These are phyloP conservation scores for Trichoderma harzianum DNA, from an alignment of 2,329 filamentous ascomycete genomes.

Conservation along the genomic window DNA sequence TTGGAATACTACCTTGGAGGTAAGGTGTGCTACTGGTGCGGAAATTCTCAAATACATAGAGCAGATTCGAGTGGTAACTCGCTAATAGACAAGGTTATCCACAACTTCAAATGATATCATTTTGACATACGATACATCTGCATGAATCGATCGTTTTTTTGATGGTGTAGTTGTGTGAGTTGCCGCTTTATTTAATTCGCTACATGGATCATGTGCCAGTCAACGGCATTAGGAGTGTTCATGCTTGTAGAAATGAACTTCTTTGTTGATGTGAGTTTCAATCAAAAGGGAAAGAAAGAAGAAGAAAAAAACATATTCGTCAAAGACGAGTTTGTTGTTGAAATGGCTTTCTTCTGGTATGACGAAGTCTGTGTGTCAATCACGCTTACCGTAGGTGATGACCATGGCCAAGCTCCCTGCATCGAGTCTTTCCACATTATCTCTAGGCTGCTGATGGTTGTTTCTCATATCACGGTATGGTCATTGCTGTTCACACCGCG, in stretches of 20 bases:
- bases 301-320: neutral
- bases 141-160: neutral
- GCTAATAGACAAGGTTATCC: no score
- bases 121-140: neutral
- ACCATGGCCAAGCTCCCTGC: neutral
- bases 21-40: neutral
- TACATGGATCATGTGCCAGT: neutral
- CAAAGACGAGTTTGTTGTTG: neutral
- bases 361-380: neutral
- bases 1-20: neutral
- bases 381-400: neutral
- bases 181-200: neutral
- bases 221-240: neutral
- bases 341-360: neutral
- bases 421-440: neutral
- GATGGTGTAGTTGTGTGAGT: neutral
- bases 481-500: neutral
- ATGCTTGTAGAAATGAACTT: neutral
- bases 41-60: neutral
- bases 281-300: neutral
- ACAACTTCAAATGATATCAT: neutral
- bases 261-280: neutral
- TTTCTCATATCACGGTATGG: neutral
- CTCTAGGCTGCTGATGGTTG: neutral
- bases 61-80: neutral